Percentiles rank a stretch among this genome's conserved stretches.
phyloP scores from a whole-genome alignment of 176 grass and related monocot genomes.

The Bolboschoenus planiculmis region DNA sequence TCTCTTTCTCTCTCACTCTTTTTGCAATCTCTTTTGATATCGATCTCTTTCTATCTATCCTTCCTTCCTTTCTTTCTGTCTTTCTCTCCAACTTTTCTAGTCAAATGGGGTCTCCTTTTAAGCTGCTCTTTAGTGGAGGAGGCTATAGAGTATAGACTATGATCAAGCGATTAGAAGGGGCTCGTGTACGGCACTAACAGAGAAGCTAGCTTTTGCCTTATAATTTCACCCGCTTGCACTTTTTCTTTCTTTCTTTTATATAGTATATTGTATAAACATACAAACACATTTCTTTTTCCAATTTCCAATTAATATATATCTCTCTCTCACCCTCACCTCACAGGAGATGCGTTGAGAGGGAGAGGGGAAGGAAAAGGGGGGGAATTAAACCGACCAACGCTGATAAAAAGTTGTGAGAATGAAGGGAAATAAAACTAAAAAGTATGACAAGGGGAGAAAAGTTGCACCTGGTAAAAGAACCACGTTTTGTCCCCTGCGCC shows the following conservation, averaged over 20 bases:
- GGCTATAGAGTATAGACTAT: conserved; percentile 27
- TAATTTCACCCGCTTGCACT: not conserved
- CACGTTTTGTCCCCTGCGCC: conserved; percentile 44
- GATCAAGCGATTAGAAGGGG: conserved; percentile 24
- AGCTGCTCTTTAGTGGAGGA: conserved; percentile 30
- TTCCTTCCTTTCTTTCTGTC: conserved; percentile 24
- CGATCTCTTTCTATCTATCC: conserved; percentile 11
- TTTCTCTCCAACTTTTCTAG: conserved; percentile 35
- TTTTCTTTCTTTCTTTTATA: not conserved
- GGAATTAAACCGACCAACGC: conserved; percentile 22
- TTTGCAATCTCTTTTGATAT: conserved; percentile 15
- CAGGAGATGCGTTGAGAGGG: not conserved
- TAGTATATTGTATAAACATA: not conserved
- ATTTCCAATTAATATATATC: not conserved
- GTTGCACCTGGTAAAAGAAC: conserved; percentile 38
- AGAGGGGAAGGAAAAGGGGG: not conserved
- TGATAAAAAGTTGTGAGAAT: conserved; percentile 20
- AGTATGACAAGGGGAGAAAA: conserved; percentile 22
- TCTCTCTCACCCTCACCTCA: not conserved
- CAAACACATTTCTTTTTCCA: not conserved
- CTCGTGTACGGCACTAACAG: conserved; percentile 60
- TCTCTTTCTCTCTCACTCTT: not conserved
- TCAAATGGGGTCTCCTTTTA: conserved; percentile 72
- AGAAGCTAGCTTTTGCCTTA: not conserved
- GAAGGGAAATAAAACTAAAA: conserved; percentile 19